Evolutionary conservation across 1,284 basidiomycete species (phyloP).

Genomic region (Amylostereum areolatum): DNA sequence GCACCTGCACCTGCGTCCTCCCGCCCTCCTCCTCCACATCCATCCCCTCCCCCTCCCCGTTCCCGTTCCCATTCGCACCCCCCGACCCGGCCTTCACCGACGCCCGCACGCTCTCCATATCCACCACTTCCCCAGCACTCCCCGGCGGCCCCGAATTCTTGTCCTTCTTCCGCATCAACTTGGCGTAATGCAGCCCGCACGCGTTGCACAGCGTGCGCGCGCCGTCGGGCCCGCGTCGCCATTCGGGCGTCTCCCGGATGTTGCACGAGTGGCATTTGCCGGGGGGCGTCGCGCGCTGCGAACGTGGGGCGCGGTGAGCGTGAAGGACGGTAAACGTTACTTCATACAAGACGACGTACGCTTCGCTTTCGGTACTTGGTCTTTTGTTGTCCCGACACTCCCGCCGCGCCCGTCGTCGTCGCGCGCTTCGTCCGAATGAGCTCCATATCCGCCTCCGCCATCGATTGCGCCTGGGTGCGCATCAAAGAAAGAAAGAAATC

Average conservation of each 20-base stretch:
- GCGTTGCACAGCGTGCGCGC: constrained; percentile 78
- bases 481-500: not conserved
- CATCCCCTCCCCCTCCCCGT: too few relatives aligned
- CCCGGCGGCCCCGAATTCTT: too few relatives aligned
- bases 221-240: constrained; percentile 74
- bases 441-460: constrained; percentile 76
- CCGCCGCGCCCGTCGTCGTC: constrained; percentile 37
- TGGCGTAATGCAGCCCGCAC: constrained; percentile 77
- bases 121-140: too few relatives aligned
- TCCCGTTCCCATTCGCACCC: too few relatives aligned
- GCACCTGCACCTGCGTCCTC: too few relatives aligned
- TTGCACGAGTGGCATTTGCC: constrained; percentile 81
- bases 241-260: constrained; percentile 80
- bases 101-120: too few relatives aligned
- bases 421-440: constrained; percentile 72
- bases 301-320: not conserved
- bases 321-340: not conserved
- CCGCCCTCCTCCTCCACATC: too few relatives aligned
- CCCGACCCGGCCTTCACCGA: too few relatives aligned
- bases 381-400: constrained; percentile 42
- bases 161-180: constrained; percentile 68
- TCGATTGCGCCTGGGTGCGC: constrained; percentile 35
- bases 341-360: constrained; percentile 44
- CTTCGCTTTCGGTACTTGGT: constrained; percentile 77
- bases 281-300: constrained; percentile 71